These are phyloP conservation scores for Stephanocyclus meneghinianus DNA, from an alignment of 352 stramenopile genomes.

Conservation along the genomic window DNA sequence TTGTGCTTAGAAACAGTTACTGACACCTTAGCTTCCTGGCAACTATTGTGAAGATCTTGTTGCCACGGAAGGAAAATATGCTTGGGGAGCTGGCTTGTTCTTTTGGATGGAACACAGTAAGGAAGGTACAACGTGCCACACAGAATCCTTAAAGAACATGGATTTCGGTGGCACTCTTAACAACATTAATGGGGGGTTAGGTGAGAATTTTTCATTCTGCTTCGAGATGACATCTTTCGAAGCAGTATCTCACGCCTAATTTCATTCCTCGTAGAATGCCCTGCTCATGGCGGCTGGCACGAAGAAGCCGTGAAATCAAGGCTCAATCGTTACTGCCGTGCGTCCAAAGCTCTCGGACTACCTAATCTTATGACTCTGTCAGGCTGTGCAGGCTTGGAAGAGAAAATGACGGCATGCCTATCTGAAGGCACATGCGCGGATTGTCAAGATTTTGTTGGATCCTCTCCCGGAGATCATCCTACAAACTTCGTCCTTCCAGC, in stretches of 20 bases:
- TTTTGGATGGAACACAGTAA: slow-evolving; percentile 52
- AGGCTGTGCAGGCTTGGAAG: slow-evolving; percentile 29
- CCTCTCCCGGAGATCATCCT: slow-evolving; percentile 7
- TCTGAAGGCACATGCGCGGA: slow-evolving; percentile 30
- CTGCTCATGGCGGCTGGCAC: slow-evolving; percentile 24
- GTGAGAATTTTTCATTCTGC: neutral
- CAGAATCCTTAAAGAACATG: slow-evolving; percentile 23
- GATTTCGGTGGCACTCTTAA: slow-evolving; percentile 46
- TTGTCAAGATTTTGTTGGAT: slow-evolving; percentile 33
- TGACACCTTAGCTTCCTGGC: too few species aligned
- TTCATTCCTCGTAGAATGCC: slow-evolving; percentile 25
- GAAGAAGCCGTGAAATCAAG: slow-evolving; percentile 39
- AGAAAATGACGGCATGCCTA: slow-evolving; percentile 32
- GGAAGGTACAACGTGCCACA: slow-evolving; percentile 43
- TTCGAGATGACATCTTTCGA: neutral
- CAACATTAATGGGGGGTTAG: slow-evolving; percentile 30
- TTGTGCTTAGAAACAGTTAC: too few species aligned
- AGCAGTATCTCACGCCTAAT: neutral
- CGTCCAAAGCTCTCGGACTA: slow-evolving; percentile 27
- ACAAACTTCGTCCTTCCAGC: slow-evolving; percentile 4
- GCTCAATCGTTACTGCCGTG: slow-evolving; percentile 41
- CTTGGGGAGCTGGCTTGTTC: slow-evolving; percentile 37
- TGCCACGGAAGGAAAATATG: slow-evolving; percentile 36
- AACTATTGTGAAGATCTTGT: slow-evolving; percentile 18
- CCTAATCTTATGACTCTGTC: slow-evolving; percentile 32